Percentiles rank a stretch among this genome's conserved stretches.
phyloP scores from a whole-genome alignment of 1,139 yeast species.

The Candida freyschussii region DNA sequence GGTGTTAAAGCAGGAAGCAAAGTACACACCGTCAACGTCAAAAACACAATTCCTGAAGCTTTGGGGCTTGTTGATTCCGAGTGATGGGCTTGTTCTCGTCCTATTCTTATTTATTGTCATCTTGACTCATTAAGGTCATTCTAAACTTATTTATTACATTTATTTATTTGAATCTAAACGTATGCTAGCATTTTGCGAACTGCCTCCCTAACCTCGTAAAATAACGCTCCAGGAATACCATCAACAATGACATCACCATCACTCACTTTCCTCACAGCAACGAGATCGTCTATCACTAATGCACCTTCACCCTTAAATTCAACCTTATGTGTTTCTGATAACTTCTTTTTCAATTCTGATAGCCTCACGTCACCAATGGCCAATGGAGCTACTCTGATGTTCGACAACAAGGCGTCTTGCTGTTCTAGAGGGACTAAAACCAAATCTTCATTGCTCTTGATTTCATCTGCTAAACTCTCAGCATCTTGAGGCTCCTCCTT shows the following conservation, averaged over 20 bases:
- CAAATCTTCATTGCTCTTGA: constrained; percentile 17
- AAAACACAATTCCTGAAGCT: constrained; percentile 25
- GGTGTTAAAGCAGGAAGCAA: constrained; percentile 7
- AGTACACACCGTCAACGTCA: constrained; percentile 15
- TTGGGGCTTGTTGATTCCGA: constrained; percentile 25
- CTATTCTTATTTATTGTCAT: constrained; percentile 4
- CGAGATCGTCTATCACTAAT: constrained; percentile 72
- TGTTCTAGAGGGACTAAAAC: constrained; percentile 22
- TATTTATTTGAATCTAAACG: constrained; percentile 33
- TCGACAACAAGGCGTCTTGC: constrained; percentile 17
- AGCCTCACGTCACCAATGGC: constrained; percentile 88
- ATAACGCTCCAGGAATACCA: constrained; percentile 72
- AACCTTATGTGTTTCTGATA: constrained; percentile 51
- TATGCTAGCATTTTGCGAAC: constrained; percentile 80
- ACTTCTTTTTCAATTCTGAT: constrained; percentile 68
- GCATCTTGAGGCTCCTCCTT: constrained; percentile 4
- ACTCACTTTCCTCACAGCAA: constrained; percentile 71
- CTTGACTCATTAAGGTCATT: too few species aligned
- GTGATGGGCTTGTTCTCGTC: too few species aligned
- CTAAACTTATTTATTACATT: constrained; percentile 2
- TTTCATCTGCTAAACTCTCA: constrained; percentile 5
- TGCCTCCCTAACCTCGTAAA: constrained; percentile 72
- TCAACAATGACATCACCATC: constrained; percentile 84
- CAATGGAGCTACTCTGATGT: constrained; percentile 32
- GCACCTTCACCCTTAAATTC: constrained; percentile 95